A percentile compares a stretch with the other conserved stretches of the same genome.
These are phyloP conservation scores for Nemania sp. DNA, from an alignment of 2,329 filamentous ascomycete species.

Conservation along the genomic window DNA sequence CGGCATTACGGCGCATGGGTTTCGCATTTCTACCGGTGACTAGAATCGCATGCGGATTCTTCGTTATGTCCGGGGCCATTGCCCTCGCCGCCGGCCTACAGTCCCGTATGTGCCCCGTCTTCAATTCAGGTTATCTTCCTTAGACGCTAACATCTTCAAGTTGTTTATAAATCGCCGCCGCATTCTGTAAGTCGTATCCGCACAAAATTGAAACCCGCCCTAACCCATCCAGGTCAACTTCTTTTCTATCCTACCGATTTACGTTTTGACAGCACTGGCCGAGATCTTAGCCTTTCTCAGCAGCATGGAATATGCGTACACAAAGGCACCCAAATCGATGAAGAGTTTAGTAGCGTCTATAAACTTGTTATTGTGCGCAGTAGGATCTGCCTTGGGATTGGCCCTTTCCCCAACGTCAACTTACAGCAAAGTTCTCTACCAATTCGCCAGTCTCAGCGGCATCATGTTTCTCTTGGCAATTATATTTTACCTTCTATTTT, in stretches of 20 bases:
- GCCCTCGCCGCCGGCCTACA: background rate
- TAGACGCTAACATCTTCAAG: background rate
- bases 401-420: background rate
- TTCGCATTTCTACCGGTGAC: background rate
- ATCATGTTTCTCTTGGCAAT: constrained; percentile 3
- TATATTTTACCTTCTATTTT: background rate
- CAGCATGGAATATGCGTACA: constrained; percentile 2
- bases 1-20: background rate
- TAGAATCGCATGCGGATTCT: background rate
- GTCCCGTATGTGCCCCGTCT: background rate
- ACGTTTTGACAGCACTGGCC: background rate
- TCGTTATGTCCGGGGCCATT: constrained; percentile 3
- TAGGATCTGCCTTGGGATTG: background rate
- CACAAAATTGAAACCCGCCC: background rate
- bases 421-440: background rate
- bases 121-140: background rate
- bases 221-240: background rate
- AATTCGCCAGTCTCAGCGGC: constrained; percentile 3
- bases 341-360: constrained; percentile 3
- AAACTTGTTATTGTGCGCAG: background rate
- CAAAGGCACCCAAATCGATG: constrained; percentile 1
- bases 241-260: background rate
- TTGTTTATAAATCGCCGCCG: background rate
- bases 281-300: background rate
- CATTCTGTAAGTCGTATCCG: background rate